phyloP scores from a whole-genome alignment of 345 rosid species.

The Durio zibethinus region DNA sequence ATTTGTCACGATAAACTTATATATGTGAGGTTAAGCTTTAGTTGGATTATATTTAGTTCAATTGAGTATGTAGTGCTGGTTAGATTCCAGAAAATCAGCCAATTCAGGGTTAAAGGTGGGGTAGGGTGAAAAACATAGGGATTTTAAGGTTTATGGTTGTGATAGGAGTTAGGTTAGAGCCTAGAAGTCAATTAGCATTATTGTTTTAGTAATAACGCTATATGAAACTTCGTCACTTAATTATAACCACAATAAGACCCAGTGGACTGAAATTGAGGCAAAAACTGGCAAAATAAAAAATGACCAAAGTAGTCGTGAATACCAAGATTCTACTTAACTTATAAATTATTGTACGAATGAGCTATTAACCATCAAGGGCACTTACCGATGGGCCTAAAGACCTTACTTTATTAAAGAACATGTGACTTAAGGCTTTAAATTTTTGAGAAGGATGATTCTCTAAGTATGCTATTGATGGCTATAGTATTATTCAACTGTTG shows the following conservation, averaged over 20 bases:
- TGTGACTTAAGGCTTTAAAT: neutral
- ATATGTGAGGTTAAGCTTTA: neutral
- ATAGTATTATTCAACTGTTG: neutral
- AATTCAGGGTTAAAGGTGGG: neutral
- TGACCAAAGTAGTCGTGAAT: neutral
- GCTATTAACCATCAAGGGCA: neutral
- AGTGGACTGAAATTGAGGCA: neutral
- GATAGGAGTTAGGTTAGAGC: neutral
- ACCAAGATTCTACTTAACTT: neutral
- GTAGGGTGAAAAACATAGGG: neutral
- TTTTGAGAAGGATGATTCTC: neutral
- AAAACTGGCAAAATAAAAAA: neutral
- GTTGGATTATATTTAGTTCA: neutral
- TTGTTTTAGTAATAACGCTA: neutral
- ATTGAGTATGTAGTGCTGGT: neutral
- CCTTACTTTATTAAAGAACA: too few species aligned
- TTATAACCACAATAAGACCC: neutral
- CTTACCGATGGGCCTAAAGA: neutral
- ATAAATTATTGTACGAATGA: neutral
- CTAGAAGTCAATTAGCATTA: neutral
- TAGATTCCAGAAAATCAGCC: neutral
- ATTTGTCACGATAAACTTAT: too few species aligned
- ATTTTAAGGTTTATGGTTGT: neutral
- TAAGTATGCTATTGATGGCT: neutral
- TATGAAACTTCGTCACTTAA: neutral